Conservation (phyloP, 495 filamentous ascomycete genomes). For the Neurospora sp. region DNA sequence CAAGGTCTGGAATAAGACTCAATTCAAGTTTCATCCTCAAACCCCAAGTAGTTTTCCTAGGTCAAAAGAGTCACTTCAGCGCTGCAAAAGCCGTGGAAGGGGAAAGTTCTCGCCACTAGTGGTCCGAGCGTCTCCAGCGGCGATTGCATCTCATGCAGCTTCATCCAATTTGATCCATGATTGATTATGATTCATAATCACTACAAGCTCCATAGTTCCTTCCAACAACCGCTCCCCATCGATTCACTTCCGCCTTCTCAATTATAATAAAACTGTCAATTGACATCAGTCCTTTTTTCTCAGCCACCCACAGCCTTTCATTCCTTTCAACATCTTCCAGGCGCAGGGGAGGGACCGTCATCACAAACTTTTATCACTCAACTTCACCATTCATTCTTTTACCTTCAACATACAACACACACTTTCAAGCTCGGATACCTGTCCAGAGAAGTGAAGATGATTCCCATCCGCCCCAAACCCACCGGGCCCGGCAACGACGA, state of each 20-base stretch:
- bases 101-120: background rate
- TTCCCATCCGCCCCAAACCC: slow-evolving; percentile 14
- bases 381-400: background rate
- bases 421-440: background rate
- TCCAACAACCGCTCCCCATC: background rate
- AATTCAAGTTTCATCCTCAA: too few relatives aligned
- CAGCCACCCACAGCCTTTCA: background rate
- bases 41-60: background rate
- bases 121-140: background rate
- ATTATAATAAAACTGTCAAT: background rate
- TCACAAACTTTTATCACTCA: background rate
- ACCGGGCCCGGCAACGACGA: too few relatives aligned
- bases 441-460: slow-evolving; percentile 9
- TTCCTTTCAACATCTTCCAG: background rate
- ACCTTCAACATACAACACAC: background rate
- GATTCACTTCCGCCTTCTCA: background rate
- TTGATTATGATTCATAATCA: background rate
- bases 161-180: background rate
- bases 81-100: background rate
- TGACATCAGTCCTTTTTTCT: background rate
- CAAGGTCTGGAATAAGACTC: too few relatives aligned
- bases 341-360: background rate
- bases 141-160: background rate
- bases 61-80: background rate
- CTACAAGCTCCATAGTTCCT: background rate